Evolutionary conservation across 441 rosid genomes (phyloP).

Genomic region (Viola pubescens): DNA sequence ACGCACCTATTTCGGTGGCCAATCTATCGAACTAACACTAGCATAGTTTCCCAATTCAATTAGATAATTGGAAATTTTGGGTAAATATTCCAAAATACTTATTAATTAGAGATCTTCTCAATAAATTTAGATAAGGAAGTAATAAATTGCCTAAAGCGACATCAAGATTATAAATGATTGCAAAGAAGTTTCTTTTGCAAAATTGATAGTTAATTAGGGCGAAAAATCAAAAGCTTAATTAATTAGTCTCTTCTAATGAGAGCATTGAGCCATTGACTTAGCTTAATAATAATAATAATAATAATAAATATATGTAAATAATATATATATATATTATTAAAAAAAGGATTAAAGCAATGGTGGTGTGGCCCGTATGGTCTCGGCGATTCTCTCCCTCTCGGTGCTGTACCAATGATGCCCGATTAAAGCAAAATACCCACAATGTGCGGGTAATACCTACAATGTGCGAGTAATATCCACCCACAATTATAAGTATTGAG

Average conservation of each 20-base stretch:
- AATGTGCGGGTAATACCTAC: too few species aligned
- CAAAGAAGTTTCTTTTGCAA: neutral
- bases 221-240: neutral
- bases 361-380: slow-evolving; percentile 15
- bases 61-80: neutral
- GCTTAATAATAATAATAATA: neutral
- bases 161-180: neutral
- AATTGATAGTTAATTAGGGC: too few species aligned
- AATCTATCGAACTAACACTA: too few species aligned
- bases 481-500: too few species aligned
- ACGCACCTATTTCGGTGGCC: neutral
- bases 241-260: neutral
- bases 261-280: neutral
- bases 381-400: slow-evolving; percentile 7
- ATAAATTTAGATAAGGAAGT: neutral
- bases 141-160: neutral
- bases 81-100: neutral
- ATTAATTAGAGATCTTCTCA: too few species aligned
- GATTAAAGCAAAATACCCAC: slow-evolving; percentile 2
- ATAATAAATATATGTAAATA: too few species aligned
- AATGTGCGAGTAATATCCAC: too few species aligned
- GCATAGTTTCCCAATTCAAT: neutral
- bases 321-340: too few species aligned
- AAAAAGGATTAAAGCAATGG: slow-evolving; percentile 10
- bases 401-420: slow-evolving; percentile 1